Evolutionary conservation across 2,329 filamentous ascomycete genomes (phyloP), one percentile per base, ranked within the genome.

Genomic region (Elsinoe ampelina): DNA sequence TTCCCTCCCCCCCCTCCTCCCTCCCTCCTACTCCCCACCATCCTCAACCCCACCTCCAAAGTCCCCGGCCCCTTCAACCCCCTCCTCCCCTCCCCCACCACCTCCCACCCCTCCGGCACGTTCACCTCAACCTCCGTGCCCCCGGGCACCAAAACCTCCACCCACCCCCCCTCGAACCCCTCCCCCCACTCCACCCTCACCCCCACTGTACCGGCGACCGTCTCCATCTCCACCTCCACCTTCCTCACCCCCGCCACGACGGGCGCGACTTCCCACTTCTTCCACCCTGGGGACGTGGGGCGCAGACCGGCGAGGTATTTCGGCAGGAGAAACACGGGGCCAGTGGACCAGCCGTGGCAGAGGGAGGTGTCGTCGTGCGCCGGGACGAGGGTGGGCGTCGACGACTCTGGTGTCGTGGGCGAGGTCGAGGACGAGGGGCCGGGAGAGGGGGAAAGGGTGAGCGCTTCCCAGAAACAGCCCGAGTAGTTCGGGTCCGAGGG

Each of bases 381-480:
- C 26, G 45, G 45, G 5, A 30, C 26, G 2, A 30, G 26, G 2
- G 26, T 30, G 7, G 26, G 26, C 26, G 26, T 22, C 22, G 22
- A n/a, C n/a, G 22, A 22, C 5, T 22, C 22, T n/a, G 22, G 22
- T 5, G 22, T 30, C 26, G 26, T 30, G 26, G 26, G 8, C 5
- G 26, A 8, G 26, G 26, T 5, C 7, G 26, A 8, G 26, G 26
- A 30, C 7, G 26, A 30, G 26, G 26, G 26, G 26, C 4, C 2
- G 7, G 26, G 26, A 7, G 26, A 30, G 7, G 26, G 26, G 7
- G 26, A n/a, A 19, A 35, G 11, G 22, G 41, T 32, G 48, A 58
- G 48, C 2, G 59, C 57, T 34, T 60, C 54, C 54, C 54, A 55
- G 20, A 58, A 54, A 15, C 57, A 56, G 47, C 57, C 58, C 3